Percentiles rank a stretch among this genome's conserved stretches.
Conservation (phyloP, 2,329 filamentous ascomycete species). For the Corynespora cassiicola region DNA sequence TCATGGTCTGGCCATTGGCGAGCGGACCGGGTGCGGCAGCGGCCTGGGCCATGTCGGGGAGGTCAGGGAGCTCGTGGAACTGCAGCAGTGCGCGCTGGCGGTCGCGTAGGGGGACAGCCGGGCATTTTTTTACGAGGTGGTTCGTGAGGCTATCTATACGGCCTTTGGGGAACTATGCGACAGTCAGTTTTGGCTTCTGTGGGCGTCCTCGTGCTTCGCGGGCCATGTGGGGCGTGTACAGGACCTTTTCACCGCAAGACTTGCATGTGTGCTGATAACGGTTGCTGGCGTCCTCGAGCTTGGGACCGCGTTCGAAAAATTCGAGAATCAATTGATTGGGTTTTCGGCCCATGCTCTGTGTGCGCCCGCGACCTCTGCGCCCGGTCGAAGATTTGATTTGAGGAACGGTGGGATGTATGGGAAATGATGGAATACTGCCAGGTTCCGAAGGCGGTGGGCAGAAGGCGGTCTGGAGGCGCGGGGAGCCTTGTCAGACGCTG, state of each 20-base stretch:
- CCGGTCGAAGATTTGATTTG: too few relatives aligned
- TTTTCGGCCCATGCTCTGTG: slow-evolving; percentile 73
- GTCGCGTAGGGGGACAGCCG: slow-evolving; percentile 75
- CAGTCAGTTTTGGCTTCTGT: slow-evolving; percentile 34
- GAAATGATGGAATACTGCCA: too few relatives aligned
- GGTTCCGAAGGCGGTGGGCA: too few relatives aligned
- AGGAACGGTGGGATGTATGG: too few relatives aligned
- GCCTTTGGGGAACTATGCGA: slow-evolving; percentile 76
- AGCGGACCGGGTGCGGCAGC: slow-evolving; percentile 22
- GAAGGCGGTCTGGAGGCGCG: too few relatives aligned
- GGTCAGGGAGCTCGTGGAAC: slow-evolving; percentile 71
- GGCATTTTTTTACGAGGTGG: slow-evolving; percentile 87
- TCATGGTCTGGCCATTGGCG: slow-evolving; percentile 39
- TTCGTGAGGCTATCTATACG: slow-evolving; percentile 81
- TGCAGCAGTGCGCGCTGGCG: slow-evolving; percentile 77
- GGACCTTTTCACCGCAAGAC: slow-evolving; percentile 76
- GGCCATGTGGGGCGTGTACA: slow-evolving; percentile 16
- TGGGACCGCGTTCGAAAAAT: slow-evolving; percentile 86
- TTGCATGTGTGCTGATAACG: slow-evolving; percentile 92
- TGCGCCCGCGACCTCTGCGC: too few relatives aligned
- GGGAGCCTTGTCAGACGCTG: too few relatives aligned
- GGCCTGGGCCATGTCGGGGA: slow-evolving; percentile 48
- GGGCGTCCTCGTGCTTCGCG: slow-evolving; percentile 6
- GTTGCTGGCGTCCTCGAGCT: slow-evolving; percentile 88
- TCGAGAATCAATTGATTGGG: slow-evolving; percentile 85